phyloP scores from a whole-genome alignment of 148 eudicot genomes.

The Arctostaphylos glauca region DNA sequence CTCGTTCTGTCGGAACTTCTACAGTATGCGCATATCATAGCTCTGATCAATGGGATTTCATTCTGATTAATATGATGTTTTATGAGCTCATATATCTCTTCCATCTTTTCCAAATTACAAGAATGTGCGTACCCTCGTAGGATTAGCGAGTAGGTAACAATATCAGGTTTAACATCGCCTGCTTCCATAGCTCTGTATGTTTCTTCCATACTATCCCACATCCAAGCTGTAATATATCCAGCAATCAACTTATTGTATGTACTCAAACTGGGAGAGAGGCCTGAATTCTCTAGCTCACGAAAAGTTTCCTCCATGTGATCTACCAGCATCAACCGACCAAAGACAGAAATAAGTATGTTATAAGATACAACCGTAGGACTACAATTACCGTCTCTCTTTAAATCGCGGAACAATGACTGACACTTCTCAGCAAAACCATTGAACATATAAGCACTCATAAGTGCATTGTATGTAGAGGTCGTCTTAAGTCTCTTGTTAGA shows the following conservation, averaged over 20 bases:
- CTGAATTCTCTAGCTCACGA: slow-evolving; percentile 44
- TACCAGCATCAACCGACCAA: slow-evolving; percentile 66
- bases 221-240: slow-evolving; percentile 89
- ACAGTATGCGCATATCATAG: slow-evolving; percentile 77
- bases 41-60: slow-evolving; percentile 31
- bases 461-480: slow-evolving; percentile 61
- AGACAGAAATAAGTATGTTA: slow-evolving; percentile 71
- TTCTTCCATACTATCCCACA: slow-evolving; percentile 91
- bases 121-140: slow-evolving; percentile 76
- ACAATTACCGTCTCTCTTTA: slow-evolving; percentile 58
- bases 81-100: slow-evolving; percentile 51
- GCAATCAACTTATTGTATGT: slow-evolving; percentile 71
- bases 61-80: slow-evolving; percentile 26
- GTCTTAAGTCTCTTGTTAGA: slow-evolving; percentile 34
- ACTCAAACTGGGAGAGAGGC: slow-evolving; percentile 46
- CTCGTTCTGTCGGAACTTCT: slow-evolving; percentile 40
- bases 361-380: slow-evolving; percentile 70
- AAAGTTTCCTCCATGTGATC: slow-evolving; percentile 80
- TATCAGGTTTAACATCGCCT: slow-evolving; percentile 44
- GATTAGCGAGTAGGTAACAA: slow-evolving; percentile 53
- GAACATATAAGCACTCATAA: slow-evolving; percentile 65
- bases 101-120: slow-evolving; percentile 74
- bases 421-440: slow-evolving; percentile 51
- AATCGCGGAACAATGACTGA: slow-evolving; percentile 52
- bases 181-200: slow-evolving; percentile 52